Conservation (phyloP, 1,284 basidiomycete genomes). For the Agroathelia rolfsii region DNA sequence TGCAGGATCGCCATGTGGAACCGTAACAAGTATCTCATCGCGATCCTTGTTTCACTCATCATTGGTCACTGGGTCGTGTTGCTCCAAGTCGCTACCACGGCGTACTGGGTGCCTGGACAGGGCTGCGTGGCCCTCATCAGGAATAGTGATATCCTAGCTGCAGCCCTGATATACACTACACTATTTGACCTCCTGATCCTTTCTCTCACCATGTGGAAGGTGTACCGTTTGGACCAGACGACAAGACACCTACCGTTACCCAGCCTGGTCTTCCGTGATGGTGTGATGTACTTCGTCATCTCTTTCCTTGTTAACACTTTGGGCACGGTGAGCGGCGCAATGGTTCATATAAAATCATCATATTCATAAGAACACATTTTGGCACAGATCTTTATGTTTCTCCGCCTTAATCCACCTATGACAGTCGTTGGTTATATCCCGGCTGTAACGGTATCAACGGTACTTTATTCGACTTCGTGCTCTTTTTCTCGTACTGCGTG, state of each 20-base stretch:
- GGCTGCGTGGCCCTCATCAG: constrained; percentile 48
- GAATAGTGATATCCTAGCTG: constrained; percentile 45
- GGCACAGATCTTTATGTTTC: constrained; percentile 53
- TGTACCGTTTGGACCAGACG: too few species aligned
- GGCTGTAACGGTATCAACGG: constrained; percentile 57
- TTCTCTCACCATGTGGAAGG: constrained; percentile 49
- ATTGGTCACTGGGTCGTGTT: constrained; percentile 70
- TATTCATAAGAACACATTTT: constrained; percentile 6
- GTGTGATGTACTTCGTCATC: constrained; percentile 63
- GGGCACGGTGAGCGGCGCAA: too few species aligned
- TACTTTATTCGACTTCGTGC: constrained; percentile 20
- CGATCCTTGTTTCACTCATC: constrained; percentile 47
- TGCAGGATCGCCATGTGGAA: constrained; percentile 63
- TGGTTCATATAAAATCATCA: too few species aligned
- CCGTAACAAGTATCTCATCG: constrained; percentile 47
- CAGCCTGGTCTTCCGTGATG: constrained; percentile 57
- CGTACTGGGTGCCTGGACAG: constrained; percentile 36
- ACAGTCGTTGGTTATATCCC: constrained; percentile 68
- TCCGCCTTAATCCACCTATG: constrained; percentile 66
- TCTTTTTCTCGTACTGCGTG: neutral
- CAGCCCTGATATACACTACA: constrained; percentile 68
- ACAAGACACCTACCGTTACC: constrained; percentile 56
- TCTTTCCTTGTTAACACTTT: too few species aligned
- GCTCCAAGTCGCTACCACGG: constrained; percentile 59
- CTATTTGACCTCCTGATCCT: constrained; percentile 58